These are phyloP conservation scores for Alternaria viburni DNA, from an alignment of 2,329 filamentous ascomycete species.

Conservation along the genomic window DNA sequence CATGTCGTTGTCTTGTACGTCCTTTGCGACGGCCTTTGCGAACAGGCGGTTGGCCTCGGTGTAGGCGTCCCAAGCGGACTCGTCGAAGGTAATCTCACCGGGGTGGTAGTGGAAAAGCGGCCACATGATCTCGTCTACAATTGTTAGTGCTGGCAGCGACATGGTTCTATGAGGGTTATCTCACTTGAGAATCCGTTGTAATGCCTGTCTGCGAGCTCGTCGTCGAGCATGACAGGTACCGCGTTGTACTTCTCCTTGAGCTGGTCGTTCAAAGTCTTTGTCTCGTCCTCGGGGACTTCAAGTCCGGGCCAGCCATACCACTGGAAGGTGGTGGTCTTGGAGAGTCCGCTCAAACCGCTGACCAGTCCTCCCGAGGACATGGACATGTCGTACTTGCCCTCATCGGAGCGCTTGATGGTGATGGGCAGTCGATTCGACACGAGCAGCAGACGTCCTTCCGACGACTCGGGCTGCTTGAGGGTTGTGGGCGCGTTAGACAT, in stretches of 20 bases:
- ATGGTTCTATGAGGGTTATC: conserved; percentile 33
- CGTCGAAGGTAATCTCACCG: conserved; percentile 97
- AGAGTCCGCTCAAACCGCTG: conserved; percentile 87
- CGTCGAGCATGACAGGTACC: conserved; percentile 89
- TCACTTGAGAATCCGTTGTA: conserved; percentile 98
- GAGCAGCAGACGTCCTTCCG: conserved; percentile 69
- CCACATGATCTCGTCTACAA: conserved; percentile 88
- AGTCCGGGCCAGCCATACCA: conserved; percentile 99
- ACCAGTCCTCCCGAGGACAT: conserved; percentile 98
- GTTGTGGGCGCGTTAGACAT: conserved; percentile 43
- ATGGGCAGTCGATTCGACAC: conserved; percentile 95
- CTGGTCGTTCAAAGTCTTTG: conserved; percentile 73
- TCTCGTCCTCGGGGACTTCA: conserved; percentile 86
- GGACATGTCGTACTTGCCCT: conserved; percentile 90
- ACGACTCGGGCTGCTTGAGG: conserved; percentile 29
- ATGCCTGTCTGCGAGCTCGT: conserved; percentile 91
- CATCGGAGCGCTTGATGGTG: conserved; percentile 91
- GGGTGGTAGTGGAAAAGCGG: conserved; percentile 98
- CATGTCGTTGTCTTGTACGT: conserved; percentile 90
- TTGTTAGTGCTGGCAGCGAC: conserved; percentile 4
- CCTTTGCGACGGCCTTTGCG: conserved; percentile 82
- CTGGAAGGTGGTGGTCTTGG: conserved; percentile 91
- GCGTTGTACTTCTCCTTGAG: conserved; percentile 88
- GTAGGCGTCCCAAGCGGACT: conserved; percentile 92
- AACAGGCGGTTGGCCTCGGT: conserved; percentile 92